phyloP scores from a whole-genome alignment of 257 asterid species.

The Penstemon davidsonii region DNA sequence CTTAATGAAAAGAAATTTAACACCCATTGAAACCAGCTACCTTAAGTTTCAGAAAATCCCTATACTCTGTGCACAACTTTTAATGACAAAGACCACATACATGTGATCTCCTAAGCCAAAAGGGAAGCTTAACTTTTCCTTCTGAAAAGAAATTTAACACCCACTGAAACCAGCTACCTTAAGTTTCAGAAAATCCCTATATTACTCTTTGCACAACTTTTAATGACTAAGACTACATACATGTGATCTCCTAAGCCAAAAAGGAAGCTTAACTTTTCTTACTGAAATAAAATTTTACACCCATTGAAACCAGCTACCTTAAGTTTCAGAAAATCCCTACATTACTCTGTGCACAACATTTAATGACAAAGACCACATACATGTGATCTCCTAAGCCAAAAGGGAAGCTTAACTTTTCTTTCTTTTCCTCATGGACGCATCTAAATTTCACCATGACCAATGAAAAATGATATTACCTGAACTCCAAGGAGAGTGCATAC shows the following conservation, averaged over 20 bases:
- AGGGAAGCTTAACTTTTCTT: too few species aligned
- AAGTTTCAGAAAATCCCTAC: too few species aligned
- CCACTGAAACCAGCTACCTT: too few species aligned
- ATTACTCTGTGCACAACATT: too few species aligned
- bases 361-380: too few species aligned
- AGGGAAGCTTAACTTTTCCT: conserved; percentile 4
- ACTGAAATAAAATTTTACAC: neutral
- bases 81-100: conserved; percentile 10
- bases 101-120: neutral
- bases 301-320: too few species aligned
- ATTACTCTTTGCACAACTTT: too few species aligned
- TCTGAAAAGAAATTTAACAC: neutral
- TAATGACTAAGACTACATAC: too few species aligned
- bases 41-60: conserved; percentile 11
- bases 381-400: too few species aligned
- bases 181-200: too few species aligned
- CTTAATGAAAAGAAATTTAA: conserved; percentile 4
- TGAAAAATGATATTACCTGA: neutral
- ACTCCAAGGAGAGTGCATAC: neutral
- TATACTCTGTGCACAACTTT: neutral
- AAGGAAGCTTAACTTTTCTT: too few species aligned
- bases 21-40: conserved; percentile 6
- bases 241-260: too few species aligned
- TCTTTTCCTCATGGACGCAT: conserved; percentile 5
- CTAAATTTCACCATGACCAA: neutral